phyloP scores from a whole-genome alignment of 2,329 filamentous ascomycete genomes.

The Pyrenochaeta sp. region DNA sequence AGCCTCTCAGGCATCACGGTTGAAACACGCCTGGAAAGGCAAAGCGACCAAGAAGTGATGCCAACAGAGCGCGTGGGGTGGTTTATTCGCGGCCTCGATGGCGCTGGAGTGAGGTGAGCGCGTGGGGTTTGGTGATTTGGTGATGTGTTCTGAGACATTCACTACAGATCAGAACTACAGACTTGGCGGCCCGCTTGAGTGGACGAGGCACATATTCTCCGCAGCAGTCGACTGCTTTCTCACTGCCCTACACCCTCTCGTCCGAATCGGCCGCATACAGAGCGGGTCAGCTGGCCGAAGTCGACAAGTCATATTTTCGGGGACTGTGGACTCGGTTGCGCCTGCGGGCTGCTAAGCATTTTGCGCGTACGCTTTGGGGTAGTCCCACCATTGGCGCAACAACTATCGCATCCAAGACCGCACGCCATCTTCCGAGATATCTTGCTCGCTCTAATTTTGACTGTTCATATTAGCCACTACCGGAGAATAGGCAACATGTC shows the following conservation, averaged over 20 bases:
- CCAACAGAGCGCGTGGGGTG: conserved; percentile 16
- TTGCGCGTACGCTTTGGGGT: conserved; percentile 4
- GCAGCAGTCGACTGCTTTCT: conserved; percentile 7
- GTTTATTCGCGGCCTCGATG: conserved; percentile 4
- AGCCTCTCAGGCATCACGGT: conserved; percentile 14
- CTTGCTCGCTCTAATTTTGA: conserved; percentile 17
- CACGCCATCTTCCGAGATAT: conserved; percentile 14
- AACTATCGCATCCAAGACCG: conserved; percentile 13
- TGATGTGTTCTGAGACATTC: conserved; percentile 25
- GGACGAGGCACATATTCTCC: conserved; percentile 5
- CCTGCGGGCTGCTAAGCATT: conserved; percentile 7
- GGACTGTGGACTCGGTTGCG: conserved; percentile 8
- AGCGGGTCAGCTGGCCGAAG: conserved; percentile 22
- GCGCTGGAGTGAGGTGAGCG: conserved; percentile 9
- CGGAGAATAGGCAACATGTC: conserved; percentile 31
- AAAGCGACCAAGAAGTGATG: conserved; percentile 8
- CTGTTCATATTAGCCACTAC: conserved; percentile 19
- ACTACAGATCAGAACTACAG: conserved; percentile 17
- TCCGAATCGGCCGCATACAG: conserved; percentile 17
- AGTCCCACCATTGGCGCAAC: conserved; percentile 13
- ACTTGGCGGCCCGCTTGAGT: conserved; percentile 31
- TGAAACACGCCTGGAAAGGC: conserved; percentile 18
- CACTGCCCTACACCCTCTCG: conserved; percentile 18
- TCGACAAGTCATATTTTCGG: conserved; percentile 7
- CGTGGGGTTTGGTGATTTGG: conserved; percentile 19